Evolutionary conservation across 1,139 yeast genomes (phyloP).

Genomic region (Sugiyamaella sp.): DNA sequence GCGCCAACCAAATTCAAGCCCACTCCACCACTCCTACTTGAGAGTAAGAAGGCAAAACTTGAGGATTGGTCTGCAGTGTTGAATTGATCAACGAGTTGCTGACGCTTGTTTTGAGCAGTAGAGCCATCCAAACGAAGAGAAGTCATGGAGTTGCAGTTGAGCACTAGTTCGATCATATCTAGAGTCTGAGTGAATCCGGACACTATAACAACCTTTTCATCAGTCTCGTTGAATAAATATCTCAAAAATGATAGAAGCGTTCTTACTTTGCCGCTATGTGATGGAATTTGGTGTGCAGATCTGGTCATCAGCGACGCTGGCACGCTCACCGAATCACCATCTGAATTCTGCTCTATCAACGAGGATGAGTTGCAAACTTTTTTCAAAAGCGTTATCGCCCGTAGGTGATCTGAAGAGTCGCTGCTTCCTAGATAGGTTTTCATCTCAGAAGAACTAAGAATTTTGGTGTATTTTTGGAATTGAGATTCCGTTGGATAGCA

Average conservation of each 20-base stretch:
- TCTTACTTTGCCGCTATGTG: constrained; percentile 42
- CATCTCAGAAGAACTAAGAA: constrained; percentile 22
- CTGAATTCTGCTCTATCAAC: constrained; percentile 47
- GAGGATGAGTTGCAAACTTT: constrained; percentile 86
- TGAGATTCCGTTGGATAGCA: constrained; percentile 76
- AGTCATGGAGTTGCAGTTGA: constrained; percentile 54
- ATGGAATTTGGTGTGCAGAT: constrained; percentile 11
- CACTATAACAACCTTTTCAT: constrained; percentile 81
- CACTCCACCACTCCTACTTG: constrained; percentile 93
- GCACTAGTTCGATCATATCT: constrained; percentile 66
- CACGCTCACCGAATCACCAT: not conserved
- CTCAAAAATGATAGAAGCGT: constrained; percentile 40
- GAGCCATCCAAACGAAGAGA: constrained; percentile 81
- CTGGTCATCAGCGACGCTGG: not conserved
- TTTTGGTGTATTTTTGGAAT: constrained; percentile 49
- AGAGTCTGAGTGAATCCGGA: constrained; percentile 90
- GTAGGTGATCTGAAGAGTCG: constrained; percentile 54
- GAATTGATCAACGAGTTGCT: constrained; percentile 66
- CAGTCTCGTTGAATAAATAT: constrained; percentile 39
- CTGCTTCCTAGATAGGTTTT: constrained; percentile 39
- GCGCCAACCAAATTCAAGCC: constrained; percentile 93
- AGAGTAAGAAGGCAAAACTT: constrained; percentile 70
- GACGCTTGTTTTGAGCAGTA: constrained; percentile 68
- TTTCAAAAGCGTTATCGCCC: constrained; percentile 72
- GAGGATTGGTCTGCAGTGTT: constrained; percentile 52